These are phyloP conservation scores for Diaporthe amygdali DNA, from an alignment of 2,329 filamentous ascomycete species.

Conservation along the genomic window DNA sequence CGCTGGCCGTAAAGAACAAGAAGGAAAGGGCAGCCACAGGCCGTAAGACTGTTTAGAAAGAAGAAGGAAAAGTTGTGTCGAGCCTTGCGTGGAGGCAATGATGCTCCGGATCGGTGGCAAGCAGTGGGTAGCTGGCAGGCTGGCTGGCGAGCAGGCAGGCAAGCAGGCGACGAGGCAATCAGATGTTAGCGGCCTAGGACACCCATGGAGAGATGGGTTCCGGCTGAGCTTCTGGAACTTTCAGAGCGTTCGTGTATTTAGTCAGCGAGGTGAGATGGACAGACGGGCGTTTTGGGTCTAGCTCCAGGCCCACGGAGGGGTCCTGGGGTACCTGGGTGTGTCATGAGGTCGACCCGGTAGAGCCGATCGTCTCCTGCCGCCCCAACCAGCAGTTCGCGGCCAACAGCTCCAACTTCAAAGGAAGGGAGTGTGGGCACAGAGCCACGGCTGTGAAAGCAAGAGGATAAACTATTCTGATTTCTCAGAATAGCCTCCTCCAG, in stretches of 20 bases:
- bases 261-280: conserved; percentile 20
- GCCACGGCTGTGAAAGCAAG: not conserved
- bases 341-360: no score
- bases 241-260: conserved; percentile 23
- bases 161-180: not conserved
- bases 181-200: not conserved
- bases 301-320: not conserved
- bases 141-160: conserved; percentile 1
- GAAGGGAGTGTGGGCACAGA: not conserved
- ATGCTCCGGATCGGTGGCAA: not conserved
- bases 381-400: no score
- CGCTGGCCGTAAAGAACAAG: not conserved
- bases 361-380: no score
- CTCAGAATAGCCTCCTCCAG: not conserved
- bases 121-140: not conserved
- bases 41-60: not conserved
- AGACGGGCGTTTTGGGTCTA: not conserved
- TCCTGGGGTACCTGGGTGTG: not conserved
- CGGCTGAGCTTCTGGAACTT: conserved; percentile 30
- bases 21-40: not conserved
- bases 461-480: not conserved
- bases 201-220: not conserved
- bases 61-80: not conserved
- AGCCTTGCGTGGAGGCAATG: not conserved
- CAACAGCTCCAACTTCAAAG: not conserved